phyloP scores from a whole-genome alignment of 2,329 filamentous ascomycete species.

The Talaromyces verruculosus region DNA sequence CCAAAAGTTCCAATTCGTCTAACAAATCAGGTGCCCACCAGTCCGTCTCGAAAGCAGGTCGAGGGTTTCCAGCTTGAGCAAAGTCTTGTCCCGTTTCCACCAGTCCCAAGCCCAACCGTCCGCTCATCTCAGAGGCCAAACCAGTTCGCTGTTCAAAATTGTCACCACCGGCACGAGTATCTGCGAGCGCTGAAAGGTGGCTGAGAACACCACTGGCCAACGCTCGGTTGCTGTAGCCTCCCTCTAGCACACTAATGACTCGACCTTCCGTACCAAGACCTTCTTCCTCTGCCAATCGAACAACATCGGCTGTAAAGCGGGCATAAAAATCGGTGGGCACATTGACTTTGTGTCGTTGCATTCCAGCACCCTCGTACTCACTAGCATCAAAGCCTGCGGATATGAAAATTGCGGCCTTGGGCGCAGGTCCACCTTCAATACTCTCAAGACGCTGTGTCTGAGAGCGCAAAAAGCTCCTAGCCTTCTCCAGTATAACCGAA shows the following conservation, averaged over 20 bases:
- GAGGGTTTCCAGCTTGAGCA: slow-evolving; percentile 24
- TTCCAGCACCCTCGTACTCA: slow-evolving; percentile 85
- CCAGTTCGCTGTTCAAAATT: slow-evolving; percentile 40
- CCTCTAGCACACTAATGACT: slow-evolving; percentile 90
- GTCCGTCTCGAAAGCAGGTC: slow-evolving; percentile 58
- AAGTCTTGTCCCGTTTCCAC: background rate
- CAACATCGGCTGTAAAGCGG: slow-evolving; percentile 80
- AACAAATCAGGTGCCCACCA: slow-evolving; percentile 72
- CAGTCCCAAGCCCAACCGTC: slow-evolving; percentile 31
- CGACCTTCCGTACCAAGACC: slow-evolving; percentile 75
- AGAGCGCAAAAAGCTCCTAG: slow-evolving; percentile 69
- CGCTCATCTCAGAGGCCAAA: slow-evolving; percentile 60
- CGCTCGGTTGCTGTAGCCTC: slow-evolving; percentile 92
- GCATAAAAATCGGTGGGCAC: slow-evolving; percentile 97
- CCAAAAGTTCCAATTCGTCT: slow-evolving; percentile 65
- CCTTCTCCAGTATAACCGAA: slow-evolving; percentile 72
- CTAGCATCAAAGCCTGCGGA: slow-evolving; percentile 97
- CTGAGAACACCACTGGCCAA: slow-evolving; percentile 84
- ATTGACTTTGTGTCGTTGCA: slow-evolving; percentile 95
- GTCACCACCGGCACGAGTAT: slow-evolving; percentile 39
- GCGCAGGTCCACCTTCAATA: slow-evolving; percentile 58
- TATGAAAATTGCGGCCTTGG: slow-evolving; percentile 86
- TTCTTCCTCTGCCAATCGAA: slow-evolving; percentile 77
- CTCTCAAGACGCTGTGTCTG: slow-evolving; percentile 67
- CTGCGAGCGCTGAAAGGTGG: slow-evolving; percentile 79